Evolutionary conservation across 2,329 filamentous ascomycete species (phyloP).

Genomic region (Hymenotorrendiella dingleyae): DNA sequence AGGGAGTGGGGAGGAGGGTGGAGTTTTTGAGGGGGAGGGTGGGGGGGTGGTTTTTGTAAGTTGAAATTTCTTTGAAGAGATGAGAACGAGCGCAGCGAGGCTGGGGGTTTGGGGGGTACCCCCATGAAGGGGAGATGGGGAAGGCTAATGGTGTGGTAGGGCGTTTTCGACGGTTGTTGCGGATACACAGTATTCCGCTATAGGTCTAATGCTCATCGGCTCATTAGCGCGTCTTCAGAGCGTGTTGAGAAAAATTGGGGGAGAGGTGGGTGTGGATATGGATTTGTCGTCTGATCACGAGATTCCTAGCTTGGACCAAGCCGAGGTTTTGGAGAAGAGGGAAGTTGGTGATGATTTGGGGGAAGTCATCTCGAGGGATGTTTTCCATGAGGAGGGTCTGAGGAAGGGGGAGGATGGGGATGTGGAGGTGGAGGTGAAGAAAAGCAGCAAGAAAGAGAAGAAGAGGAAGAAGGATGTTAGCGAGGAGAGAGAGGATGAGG

Average conservation of each 20-base stretch:
- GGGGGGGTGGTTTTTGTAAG: slow-evolving; percentile 41
- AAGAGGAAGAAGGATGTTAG: slow-evolving; percentile 2
- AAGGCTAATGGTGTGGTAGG: slow-evolving; percentile 26
- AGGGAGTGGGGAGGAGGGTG: slow-evolving; percentile 28
- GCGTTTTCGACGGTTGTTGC: slow-evolving; percentile 65
- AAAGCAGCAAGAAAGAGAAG: not conserved
- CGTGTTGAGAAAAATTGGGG: slow-evolving; percentile 18
- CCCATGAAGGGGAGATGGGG: not conserved
- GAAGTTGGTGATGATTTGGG: slow-evolving; percentile 18
- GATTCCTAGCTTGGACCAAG: not conserved
- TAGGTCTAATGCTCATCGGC: slow-evolving; percentile 64
- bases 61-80: slow-evolving; percentile 21
- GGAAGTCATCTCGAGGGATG: slow-evolving; percentile 22
- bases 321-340: not conserved
- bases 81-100: no score
- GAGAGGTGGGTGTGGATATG: not conserved
- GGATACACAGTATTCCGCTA: slow-evolving; percentile 65
- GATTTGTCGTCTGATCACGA: slow-evolving; percentile 4
- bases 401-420: not conserved
- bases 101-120: not conserved
- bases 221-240: slow-evolving; percentile 53
- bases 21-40: slow-evolving; percentile 38
- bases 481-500: slow-evolving; percentile 1
- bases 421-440: not conserved
- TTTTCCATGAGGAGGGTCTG: no score